phyloP scores from a whole-genome alignment of 352 stramenopile species.

The Phytophthora rubi region DNA sequence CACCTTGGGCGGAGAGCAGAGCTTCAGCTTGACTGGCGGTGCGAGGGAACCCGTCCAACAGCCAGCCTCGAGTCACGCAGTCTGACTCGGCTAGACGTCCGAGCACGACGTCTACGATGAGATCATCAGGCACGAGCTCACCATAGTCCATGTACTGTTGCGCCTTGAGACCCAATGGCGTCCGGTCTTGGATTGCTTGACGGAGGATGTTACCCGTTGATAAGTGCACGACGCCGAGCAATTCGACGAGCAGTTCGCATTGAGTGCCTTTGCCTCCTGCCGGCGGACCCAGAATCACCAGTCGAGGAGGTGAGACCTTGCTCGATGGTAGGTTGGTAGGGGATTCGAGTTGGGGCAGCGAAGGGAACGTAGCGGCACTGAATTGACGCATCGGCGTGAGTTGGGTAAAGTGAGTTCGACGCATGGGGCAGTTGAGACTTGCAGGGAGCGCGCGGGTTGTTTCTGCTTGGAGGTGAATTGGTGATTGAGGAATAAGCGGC shows the following conservation, averaged over 20 bases:
- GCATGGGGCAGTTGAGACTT: conserved; percentile 2
- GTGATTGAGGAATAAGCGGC: conserved; percentile 19
- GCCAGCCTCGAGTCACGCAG: conserved; percentile 87
- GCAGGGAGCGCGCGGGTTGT: background rate
- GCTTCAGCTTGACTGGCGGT: conserved; percentile 86
- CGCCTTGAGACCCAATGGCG: conserved; percentile 66
- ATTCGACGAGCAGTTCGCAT: conserved; percentile 89
- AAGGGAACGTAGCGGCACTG: conserved; percentile 2
- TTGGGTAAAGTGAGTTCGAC: background rate
- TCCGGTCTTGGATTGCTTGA: conserved; percentile 77
- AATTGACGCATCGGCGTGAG: conserved; percentile 11
- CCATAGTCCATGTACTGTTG: conserved; percentile 91
- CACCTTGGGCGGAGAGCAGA: conserved; percentile 59
- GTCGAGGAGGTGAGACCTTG: conserved; percentile 31
- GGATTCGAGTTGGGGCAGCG: background rate
- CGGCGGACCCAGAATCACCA: conserved; percentile 92
- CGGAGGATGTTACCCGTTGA: conserved; percentile 94
- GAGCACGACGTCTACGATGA: conserved; percentile 90
- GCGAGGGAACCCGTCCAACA: conserved; percentile 94
- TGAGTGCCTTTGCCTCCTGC: conserved; percentile 95
- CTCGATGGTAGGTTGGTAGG: conserved; percentile 9
- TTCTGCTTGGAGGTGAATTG: conserved; percentile 16
- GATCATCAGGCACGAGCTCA: conserved; percentile 89
- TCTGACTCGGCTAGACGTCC: conserved; percentile 82
- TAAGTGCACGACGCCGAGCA: conserved; percentile 92